A percentile compares a stretch with the other conserved stretches of the same genome.
Evolutionary conservation across 169 alveolate species (phyloP).

Genomic region (Plasmodium yoelii): DNA sequence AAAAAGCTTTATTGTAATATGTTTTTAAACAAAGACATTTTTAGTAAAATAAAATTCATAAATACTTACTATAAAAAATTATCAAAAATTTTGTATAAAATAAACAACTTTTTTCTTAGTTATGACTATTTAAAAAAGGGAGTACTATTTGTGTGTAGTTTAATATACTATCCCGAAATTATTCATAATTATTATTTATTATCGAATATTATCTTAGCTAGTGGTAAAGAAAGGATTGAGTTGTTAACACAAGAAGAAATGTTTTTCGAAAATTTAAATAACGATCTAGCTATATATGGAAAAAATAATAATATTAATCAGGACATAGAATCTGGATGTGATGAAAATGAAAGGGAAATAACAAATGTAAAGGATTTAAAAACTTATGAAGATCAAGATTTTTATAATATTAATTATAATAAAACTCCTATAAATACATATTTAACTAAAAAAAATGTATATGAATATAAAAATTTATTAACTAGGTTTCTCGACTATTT

Average conservation of each 20-base stretch:
- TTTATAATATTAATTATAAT: constrained; percentile 44
- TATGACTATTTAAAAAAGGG: constrained; percentile 56
- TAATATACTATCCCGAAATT: constrained; percentile 48
- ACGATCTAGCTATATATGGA: constrained; percentile 28
- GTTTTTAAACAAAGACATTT: constrained; percentile 61
- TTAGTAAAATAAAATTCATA: constrained; percentile 46
- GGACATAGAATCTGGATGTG: background rate
- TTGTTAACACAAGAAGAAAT: constrained; percentile 74
- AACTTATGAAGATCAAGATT: constrained; percentile 55
- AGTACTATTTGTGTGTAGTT: constrained; percentile 28
- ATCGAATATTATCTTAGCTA: constrained; percentile 41
- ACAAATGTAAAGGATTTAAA: constrained; percentile 57
- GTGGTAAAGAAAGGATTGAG: constrained; percentile 75
- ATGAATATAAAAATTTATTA: constrained; percentile 40
- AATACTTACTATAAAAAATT: constrained; percentile 41
- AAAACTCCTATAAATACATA: constrained; percentile 74
- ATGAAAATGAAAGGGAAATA: constrained; percentile 2
- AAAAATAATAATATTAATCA: constrained; percentile 3
- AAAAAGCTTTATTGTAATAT: constrained; percentile 28
- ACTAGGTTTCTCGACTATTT: constrained; percentile 32
- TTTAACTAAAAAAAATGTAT: constrained; percentile 60
- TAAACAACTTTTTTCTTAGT: constrained; percentile 68
- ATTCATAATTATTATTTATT: constrained; percentile 24
- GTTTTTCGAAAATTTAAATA: constrained; percentile 72
- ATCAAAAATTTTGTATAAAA: constrained; percentile 35